phyloP scores from a whole-genome alignment of 441 rosid genomes.

The Gossypium aridum region DNA sequence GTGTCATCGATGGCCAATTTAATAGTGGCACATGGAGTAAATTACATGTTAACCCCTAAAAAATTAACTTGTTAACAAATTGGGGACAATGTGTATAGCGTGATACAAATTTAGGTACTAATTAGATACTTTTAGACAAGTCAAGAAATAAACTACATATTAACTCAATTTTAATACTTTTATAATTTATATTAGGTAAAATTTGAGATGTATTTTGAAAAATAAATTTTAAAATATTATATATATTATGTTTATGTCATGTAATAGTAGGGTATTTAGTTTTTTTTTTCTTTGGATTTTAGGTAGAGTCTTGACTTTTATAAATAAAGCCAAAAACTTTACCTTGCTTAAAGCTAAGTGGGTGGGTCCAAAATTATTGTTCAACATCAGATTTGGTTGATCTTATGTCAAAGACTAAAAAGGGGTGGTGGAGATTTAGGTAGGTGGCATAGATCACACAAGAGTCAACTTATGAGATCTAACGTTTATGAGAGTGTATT shows the following conservation, averaged over 20 bases:
- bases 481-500: background rate
- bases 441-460: background rate
- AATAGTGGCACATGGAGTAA: too few species aligned
- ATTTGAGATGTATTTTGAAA: too few species aligned
- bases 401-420: background rate
- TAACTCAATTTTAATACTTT: too few species aligned
- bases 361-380: background rate
- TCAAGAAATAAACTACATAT: too few species aligned
- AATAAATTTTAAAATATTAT: background rate
- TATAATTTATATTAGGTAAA: too few species aligned
- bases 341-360: background rate
- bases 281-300: background rate
- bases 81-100: fast-evolving
- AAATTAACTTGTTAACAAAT: too few species aligned
- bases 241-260: background rate
- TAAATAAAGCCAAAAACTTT: background rate
- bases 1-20: too few species aligned
- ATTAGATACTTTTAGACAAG: too few species aligned
- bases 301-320: constrained; percentile 4
- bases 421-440: background rate
- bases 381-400: background rate
- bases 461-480: background rate
- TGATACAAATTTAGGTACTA: too few species aligned
- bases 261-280: background rate
- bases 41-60: too few species aligned